Evolutionary conservation across 2,329 filamentous ascomycete species (phyloP), one percentile per base, ranked within the genome.

Genomic region (Bimuria novae-zelandiae): DNA sequence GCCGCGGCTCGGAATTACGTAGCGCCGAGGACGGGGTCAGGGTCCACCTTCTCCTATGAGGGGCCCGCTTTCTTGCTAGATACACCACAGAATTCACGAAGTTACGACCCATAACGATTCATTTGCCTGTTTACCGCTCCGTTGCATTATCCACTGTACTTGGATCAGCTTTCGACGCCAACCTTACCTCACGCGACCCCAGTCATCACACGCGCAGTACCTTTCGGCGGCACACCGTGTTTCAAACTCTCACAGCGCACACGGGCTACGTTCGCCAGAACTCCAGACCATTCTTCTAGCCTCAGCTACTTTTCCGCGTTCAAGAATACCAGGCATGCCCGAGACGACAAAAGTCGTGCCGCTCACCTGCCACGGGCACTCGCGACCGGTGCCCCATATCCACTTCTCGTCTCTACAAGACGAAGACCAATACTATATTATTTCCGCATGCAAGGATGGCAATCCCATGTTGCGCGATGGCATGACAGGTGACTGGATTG

Each of bases 401-500:
- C 89, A 86, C 74, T 97, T 97, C 77, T 97, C 92, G 21, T 85
- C 88, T 11, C 81, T 92, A 12, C 85, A 92, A 59, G 88, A 91
- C 68, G 88, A 92, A 62, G 89, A 91, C 59, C 84, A 88, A 60
- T 97, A 94, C 76, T 96, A 94, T 74, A 82, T 97, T 69, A 92
- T 97, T 60, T 96, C 92, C 22, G 92, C 92, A 61, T 94, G 91
- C 81, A 96, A 96, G 82, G 94, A 99, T 80, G 93, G 93, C 70
- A 97, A 97, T 73, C 94, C 94, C 45, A 97, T 97, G 92, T 88
- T 99, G 64, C 90, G 94, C 61, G 91, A 97, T 77, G 94, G 94
- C 58, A 84, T 95, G 56, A 99, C 93, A 42, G 94, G 94, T 29
- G 70, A 73, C 46, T 73, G 70, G 69, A 97, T 97, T 64, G 94